Evolutionary conservation across 768 basidiomycete genomes (phyloP).

Genomic region (Mycena alexandri): DNA sequence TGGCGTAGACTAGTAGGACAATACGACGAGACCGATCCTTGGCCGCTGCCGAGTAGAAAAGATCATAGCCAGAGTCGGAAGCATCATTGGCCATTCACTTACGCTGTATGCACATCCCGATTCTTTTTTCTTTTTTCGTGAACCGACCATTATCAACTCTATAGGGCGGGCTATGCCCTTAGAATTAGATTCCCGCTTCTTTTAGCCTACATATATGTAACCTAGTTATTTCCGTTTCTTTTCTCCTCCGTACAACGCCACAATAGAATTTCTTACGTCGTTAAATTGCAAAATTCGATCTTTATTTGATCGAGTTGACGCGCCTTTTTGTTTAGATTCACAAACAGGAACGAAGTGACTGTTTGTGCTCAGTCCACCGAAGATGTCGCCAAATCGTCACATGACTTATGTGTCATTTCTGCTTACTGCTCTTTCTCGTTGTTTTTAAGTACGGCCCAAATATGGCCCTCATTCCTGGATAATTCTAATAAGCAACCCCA

Average conservation of each 20-base stretch:
- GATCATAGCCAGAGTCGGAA: background rate
- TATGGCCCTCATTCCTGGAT: too few relatives aligned
- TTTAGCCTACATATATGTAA: background rate
- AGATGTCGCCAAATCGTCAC: background rate
- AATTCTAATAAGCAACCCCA: too few relatives aligned
- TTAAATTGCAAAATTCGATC: background rate
- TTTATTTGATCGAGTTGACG: background rate
- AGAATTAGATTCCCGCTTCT: background rate
- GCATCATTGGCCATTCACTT: background rate
- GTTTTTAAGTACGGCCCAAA: too few relatives aligned
- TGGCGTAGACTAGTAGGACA: constrained; percentile 5
- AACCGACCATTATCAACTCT: background rate
- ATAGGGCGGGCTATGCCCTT: too few relatives aligned
- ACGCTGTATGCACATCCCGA: background rate
- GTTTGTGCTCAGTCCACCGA: too few relatives aligned
- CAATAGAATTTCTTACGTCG: background rate
- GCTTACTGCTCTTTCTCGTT: too few relatives aligned
- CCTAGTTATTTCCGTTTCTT: too few relatives aligned
- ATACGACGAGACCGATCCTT: background rate
- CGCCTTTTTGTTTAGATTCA: background rate
- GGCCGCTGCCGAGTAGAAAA: too few relatives aligned
- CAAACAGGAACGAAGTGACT: too few relatives aligned
- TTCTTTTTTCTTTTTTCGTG: background rate
- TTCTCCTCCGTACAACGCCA: too few relatives aligned
- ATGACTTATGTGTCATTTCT: too few relatives aligned